Base-by-base conservation (phyloP, 78 protist species). In the Reticulomyxa filosa region DNA sequence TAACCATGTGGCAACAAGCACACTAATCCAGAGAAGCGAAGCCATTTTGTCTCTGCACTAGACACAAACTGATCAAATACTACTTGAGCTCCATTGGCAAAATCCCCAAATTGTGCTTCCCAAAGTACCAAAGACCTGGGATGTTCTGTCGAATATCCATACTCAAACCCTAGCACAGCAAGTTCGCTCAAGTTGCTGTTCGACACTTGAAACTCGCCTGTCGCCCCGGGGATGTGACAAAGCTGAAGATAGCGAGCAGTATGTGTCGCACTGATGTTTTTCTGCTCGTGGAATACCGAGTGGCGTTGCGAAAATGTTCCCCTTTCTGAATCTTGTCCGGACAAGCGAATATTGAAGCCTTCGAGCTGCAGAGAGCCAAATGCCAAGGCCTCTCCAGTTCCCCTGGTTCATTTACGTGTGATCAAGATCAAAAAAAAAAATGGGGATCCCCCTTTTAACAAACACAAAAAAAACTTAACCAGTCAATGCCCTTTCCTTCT, bases 51-150 rank as follows among this genome's bases (percentile, higher is more conserved):
- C 62, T 90, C 94, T 38, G 85, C 87, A 8, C 77, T n/a, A 1
- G 83, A 50, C 36, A 90, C 11, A 69, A 83, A 84, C 79, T 86
- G 93, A 69, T 90, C 97, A 57, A 90, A 76, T 38, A 90, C 86
- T 56, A 81, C 81, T 46, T 59, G 65, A 38, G 65, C 65, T n/a
- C 38, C 30, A 72, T 91, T 88, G 25, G 85, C 65, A 30, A 88
- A 91, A 64, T 88, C 94, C 33, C 92, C 95, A 34, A 88, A 86
- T 77, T 92, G 97, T 4, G 88, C 95, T 73, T 92, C 97, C 97
- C 97, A 92, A 56, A 84, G 10, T 27, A 88, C 85, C 13, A 90
- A 72, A 10, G 73, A 13, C 46, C 80, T 57, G 30, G 92, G 91
- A 46, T 6, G 8, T 32, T 59, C 38, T 59, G 20, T 38, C 6